These are phyloP conservation scores for Cladosporium velox DNA, from an alignment of 2,329 filamentous ascomycete species.

Conservation along the genomic window DNA sequence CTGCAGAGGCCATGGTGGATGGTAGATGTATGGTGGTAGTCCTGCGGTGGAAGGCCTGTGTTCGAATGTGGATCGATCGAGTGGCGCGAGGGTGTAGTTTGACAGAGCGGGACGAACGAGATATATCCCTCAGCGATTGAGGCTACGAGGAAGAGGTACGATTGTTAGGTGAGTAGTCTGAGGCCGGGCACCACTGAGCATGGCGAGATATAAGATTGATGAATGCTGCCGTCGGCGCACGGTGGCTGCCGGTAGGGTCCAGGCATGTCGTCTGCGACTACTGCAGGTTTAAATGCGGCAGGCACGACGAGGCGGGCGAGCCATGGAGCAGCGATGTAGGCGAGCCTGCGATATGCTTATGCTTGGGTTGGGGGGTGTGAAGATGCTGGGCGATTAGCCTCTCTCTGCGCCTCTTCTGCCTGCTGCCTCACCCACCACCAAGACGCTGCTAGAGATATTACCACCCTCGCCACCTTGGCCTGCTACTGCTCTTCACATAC, in stretches of 20 bases:
- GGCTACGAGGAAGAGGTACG: background rate
- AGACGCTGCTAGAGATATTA: background rate
- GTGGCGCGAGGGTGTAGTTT: background rate
- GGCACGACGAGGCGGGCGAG: conserved; percentile 9
- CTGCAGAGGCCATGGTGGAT: conserved; percentile 34
- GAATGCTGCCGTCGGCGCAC: conserved; percentile 3
- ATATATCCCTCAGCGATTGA: conserved; percentile 19
- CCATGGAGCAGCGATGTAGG: background rate
- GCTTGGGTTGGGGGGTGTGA: background rate
- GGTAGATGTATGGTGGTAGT: background rate
- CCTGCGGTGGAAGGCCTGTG: background rate
- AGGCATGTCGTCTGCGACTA: conserved; percentile 14
- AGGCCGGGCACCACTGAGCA: background rate
- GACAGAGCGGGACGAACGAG: conserved; percentile 7
- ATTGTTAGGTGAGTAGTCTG: background rate
- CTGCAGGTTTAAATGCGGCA: conserved; percentile 13
- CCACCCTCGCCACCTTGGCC: background rate
- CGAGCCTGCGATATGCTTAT: background rate
- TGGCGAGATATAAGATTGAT: conserved; percentile 15
- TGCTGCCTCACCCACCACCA: background rate
- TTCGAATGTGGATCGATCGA: background rate
- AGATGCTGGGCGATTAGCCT: conserved; percentile 7
- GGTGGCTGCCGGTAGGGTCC: conserved; percentile 15
- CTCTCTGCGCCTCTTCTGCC: background rate
- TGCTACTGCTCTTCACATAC: background rate